These are phyloP conservation scores for Stachybotrys echinatus DNA, from an alignment of 2,329 filamentous ascomycete genomes.

Conservation along the genomic window DNA sequence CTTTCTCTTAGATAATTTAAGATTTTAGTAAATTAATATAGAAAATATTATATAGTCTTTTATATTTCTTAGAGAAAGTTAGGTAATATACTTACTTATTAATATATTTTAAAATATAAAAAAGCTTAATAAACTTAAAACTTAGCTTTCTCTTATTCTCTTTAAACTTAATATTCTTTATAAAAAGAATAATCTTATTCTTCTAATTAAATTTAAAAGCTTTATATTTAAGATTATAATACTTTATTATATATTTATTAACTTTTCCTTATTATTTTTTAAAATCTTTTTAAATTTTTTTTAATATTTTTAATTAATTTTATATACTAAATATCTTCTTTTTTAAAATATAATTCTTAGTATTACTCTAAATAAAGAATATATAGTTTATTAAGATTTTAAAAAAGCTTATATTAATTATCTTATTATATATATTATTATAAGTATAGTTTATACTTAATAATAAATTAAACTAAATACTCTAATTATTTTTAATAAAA, in stretches of 20 bases:
- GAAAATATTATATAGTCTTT: not conserved
- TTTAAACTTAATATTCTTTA: too few relatives aligned
- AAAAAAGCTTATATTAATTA: not conserved
- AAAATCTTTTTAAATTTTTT: not conserved
- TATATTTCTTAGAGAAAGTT: not conserved
- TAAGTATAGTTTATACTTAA: too few relatives aligned
- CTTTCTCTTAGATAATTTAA: not conserved
- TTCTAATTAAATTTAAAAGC: not conserved
- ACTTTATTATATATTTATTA: not conserved
- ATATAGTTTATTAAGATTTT: not conserved
- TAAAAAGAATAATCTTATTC: not conserved
- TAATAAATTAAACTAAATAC: too few relatives aligned
- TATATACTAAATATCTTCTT: not conserved
- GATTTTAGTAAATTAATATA: too few relatives aligned
- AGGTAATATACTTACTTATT: not conserved
- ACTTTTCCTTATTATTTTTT: not conserved
- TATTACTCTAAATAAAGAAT: not conserved
- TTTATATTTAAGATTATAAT: too few relatives aligned
- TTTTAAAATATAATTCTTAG: not conserved
- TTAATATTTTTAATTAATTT: too few relatives aligned
- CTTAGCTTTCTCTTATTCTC: too few relatives aligned
- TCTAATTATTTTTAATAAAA: too few relatives aligned
- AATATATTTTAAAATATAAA: not conserved
- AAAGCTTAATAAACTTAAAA: slow-evolving; percentile 1
- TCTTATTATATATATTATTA: too few relatives aligned